Percentiles rank a stretch among this genome's conserved stretches.
Evolutionary conservation across 345 rosid genomes (phyloP).

Genomic region (Trapa bicornis): DNA sequence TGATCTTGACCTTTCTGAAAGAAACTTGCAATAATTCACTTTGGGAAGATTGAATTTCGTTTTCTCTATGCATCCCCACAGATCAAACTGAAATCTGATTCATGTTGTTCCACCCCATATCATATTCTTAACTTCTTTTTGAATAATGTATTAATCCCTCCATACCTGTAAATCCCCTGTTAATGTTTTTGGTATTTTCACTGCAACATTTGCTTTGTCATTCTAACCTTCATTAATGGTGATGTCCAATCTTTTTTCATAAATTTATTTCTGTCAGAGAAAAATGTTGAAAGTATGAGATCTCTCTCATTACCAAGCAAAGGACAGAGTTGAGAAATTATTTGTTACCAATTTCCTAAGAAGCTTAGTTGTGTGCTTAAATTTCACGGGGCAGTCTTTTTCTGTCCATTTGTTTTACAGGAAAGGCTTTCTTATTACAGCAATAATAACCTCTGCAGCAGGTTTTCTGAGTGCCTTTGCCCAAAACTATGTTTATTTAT

Average conservation of each 20-base stretch:
- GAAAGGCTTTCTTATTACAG: conserved; percentile 81
- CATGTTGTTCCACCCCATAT: not conserved
- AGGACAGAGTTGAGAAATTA: not conserved
- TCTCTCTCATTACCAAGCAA: not conserved
- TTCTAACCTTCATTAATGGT: not conserved
- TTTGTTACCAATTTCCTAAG: not conserved
- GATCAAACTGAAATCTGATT: not conserved
- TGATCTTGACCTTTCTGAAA: not conserved
- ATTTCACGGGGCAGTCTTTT: not conserved
- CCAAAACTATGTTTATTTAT: conserved; percentile 45
- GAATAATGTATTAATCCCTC: not conserved
- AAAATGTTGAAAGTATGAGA: not conserved
- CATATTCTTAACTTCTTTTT: not conserved
- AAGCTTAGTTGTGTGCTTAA: not conserved
- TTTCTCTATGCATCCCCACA: not conserved
- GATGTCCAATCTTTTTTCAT: not conserved
- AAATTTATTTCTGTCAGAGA: not conserved
- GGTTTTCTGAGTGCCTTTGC: conserved; percentile 75
- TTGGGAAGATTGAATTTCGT: not conserved
- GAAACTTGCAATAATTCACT: not conserved
- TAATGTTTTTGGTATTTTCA: not conserved
- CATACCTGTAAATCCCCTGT: not conserved
- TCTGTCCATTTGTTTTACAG: conserved; percentile 20
- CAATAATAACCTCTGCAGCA: conserved; percentile 56
- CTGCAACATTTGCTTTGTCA: not conserved